Evolutionary conservation across 2,329 filamentous ascomycete genomes (phyloP).

Genomic region (Trichoderma asperellum): DNA sequence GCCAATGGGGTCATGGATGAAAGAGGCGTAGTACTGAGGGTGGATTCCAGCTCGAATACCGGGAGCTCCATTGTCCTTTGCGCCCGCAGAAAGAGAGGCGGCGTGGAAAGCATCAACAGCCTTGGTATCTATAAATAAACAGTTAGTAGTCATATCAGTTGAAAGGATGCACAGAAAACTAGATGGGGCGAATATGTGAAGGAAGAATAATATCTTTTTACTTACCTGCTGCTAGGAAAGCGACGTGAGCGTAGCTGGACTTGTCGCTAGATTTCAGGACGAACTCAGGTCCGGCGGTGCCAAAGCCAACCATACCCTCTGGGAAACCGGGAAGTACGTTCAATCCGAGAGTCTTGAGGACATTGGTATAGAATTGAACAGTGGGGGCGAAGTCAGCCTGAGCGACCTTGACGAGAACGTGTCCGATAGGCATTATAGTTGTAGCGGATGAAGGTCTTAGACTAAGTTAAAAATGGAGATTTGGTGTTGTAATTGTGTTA

Average conservation of each 20-base stretch:
- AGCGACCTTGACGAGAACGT: constrained; percentile 24
- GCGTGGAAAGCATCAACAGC: constrained; percentile 49
- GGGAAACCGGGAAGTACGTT: constrained; percentile 21
- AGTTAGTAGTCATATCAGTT: neutral
- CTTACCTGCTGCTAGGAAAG: constrained; percentile 22
- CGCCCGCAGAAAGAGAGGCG: constrained; percentile 45
- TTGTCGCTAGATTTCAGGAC: constrained; percentile 7
- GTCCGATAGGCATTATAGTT: constrained; percentile 25
- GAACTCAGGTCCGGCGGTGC: constrained; percentile 12
- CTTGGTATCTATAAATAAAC: constrained; percentile 38
- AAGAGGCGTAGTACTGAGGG: constrained; percentile 51
- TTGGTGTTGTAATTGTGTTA: neutral
- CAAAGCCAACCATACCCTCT: constrained; percentile 21
- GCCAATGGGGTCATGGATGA: constrained; percentile 49
- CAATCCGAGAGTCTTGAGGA: constrained; percentile 21
- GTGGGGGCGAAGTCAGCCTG: constrained; percentile 10
- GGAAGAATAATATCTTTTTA: constrained; percentile 36
- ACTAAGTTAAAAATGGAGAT: neutral
- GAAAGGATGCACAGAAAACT: neutral
- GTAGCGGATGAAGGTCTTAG: neutral
- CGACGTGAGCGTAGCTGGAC: constrained; percentile 9
- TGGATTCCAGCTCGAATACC: constrained; percentile 47
- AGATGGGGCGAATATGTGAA: neutral
- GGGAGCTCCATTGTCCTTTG: constrained; percentile 49
- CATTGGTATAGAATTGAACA: constrained; percentile 4